These are phyloP conservation scores for Colletotrichum sansevieriae DNA, from an alignment of 2,329 filamentous ascomycete species.

Conservation along the genomic window DNA sequence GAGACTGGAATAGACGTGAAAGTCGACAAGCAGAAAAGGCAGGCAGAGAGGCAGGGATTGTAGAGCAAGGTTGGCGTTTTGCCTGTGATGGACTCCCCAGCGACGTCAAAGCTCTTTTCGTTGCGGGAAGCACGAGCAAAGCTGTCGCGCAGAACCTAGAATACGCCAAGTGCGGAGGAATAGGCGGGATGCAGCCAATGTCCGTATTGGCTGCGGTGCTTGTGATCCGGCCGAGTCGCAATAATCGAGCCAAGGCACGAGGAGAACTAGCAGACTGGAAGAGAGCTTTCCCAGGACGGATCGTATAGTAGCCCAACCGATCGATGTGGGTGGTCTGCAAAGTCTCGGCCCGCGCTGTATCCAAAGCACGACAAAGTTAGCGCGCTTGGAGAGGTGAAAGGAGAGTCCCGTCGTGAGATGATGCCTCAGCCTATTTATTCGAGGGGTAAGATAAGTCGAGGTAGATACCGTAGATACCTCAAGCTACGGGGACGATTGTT, in stretches of 20 bases:
- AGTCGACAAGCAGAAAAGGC: constrained; percentile 18
- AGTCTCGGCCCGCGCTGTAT: constrained; percentile 19
- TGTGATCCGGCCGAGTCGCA: not conserved
- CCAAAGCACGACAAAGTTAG: not conserved
- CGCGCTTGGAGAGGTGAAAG: not conserved
- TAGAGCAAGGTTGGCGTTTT: constrained; percentile 1
- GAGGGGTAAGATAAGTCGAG: not conserved
- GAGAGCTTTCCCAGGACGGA: not conserved
- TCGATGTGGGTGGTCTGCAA: not conserved
- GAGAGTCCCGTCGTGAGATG: not conserved
- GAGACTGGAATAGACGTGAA: constrained; percentile 17
- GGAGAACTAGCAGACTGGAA: not conserved
- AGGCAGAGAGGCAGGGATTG: constrained; percentile 13
- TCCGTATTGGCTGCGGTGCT: constrained; percentile 8
- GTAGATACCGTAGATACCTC: not conserved
- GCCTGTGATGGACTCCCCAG: constrained; percentile 9
- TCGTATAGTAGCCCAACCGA: not conserved
- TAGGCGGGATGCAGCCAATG: constrained; percentile 15
- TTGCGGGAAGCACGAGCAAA: constrained; percentile 1
- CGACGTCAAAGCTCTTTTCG: constrained; percentile 13
- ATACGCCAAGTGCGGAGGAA: constrained; percentile 3
- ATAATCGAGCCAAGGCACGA: not conserved
- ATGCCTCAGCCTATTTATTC: constrained; percentile 2
- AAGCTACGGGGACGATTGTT: no score
- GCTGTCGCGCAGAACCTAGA: constrained; percentile 6